A percentile compares a stretch with the other conserved stretches of the same genome.
These are phyloP conservation scores for Dryadomyces sulphureus DNA, from an alignment of 2,329 filamentous ascomycete species.

Conservation along the genomic window DNA sequence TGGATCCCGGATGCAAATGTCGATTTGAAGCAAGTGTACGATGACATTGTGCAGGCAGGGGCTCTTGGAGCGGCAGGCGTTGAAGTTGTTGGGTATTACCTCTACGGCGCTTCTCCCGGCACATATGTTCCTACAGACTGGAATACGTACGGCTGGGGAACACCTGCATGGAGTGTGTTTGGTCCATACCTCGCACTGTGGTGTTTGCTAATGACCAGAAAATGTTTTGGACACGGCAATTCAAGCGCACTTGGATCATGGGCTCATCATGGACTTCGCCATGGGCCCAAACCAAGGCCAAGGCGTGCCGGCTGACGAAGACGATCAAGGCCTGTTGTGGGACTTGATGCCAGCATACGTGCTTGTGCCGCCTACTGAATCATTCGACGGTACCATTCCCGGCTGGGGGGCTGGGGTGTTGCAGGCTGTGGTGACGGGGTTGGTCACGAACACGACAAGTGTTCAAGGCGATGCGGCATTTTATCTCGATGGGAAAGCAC, in stretches of 20 bases:
- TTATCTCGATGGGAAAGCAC: background rate
- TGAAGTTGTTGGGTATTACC: constrained; percentile 23
- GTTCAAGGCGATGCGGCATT: no score
- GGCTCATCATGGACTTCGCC: constrained; percentile 27
- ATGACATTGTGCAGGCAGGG: constrained; percentile 18
- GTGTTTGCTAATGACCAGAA: background rate
- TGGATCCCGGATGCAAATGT: constrained; percentile 7
- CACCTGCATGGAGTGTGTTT: constrained; percentile 4
- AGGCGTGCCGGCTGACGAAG: constrained; percentile 24
- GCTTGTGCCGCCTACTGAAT: constrained; percentile 16
- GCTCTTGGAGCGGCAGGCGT: constrained; percentile 21
- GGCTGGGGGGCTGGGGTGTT: constrained; percentile 18
- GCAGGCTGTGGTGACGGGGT: constrained; percentile 12
- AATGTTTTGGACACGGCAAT: constrained; percentile 9
- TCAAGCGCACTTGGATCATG: constrained; percentile 20
- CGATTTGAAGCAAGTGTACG: constrained; percentile 10
- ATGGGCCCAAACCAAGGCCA: constrained; percentile 31
- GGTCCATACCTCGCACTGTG: background rate
- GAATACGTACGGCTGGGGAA: constrained; percentile 17
- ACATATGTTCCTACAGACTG: constrained; percentile 12
- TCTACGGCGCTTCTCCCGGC: constrained; percentile 18
- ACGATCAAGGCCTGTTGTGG: constrained; percentile 20
- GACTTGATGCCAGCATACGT: constrained; percentile 17
- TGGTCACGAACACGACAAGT: no score
- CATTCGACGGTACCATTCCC: constrained; percentile 18